These are phyloP conservation scores for Hypoxylon sp. DNA, from an alignment of 2,329 filamentous ascomycete species.

Conservation along the genomic window DNA sequence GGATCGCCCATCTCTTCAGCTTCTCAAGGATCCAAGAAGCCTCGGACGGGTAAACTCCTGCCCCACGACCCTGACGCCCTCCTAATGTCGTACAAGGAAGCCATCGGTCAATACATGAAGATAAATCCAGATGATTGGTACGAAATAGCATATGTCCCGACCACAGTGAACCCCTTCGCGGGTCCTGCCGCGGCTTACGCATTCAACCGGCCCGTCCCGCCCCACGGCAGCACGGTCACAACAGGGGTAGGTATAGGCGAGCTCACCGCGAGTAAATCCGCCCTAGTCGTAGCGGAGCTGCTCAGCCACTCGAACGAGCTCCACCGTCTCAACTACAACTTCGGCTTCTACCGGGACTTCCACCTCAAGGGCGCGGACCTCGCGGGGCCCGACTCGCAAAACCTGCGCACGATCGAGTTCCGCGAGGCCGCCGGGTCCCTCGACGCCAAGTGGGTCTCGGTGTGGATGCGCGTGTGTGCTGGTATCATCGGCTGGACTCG, in stretches of 20 bases:
- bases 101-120: neutral
- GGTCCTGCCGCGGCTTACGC: conserved; percentile 20
- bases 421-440: conserved; percentile 57
- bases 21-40: neutral
- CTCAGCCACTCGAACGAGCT: conserved; percentile 7
- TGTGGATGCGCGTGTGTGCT: conserved; percentile 56
- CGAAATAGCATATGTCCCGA: conserved; percentile 41
- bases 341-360: conserved; percentile 37
- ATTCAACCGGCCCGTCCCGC: neutral
- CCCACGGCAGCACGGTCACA: neutral
- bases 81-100: conserved; percentile 17
- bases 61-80: conserved; percentile 40
- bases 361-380: neutral
- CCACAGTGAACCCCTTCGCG: neutral
- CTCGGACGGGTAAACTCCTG: conserved; percentile 27
- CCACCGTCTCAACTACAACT: conserved; percentile 48
- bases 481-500: conserved; percentile 49
- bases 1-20: neutral
- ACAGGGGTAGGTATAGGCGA: conserved; percentile 40
- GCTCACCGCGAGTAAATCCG: conserved; percentile 48
- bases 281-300: conserved; percentile 46
- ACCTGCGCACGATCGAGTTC: conserved; percentile 54
- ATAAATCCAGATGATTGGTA: conserved; percentile 17
- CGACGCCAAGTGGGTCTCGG: conserved; percentile 54
- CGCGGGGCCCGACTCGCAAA: neutral